Evolutionary conservation across 768 basidiomycete species (phyloP).

Genomic region (Agaricus blazei): DNA sequence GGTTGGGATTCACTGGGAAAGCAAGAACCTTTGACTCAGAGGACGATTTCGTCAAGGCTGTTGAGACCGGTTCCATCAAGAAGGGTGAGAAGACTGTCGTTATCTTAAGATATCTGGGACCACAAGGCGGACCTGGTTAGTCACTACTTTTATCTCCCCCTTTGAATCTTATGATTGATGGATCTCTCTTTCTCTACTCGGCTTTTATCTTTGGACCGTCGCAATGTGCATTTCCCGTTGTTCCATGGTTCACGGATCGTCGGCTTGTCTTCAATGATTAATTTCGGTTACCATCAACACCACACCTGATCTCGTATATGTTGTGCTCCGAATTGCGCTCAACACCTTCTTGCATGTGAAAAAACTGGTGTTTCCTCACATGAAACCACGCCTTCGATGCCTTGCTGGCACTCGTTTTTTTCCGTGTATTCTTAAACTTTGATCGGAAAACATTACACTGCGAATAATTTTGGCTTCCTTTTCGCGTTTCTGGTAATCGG

Average conservation of each 20-base stretch:
- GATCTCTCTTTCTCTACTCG: not conserved
- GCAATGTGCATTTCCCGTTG: not conserved
- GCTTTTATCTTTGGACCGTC: not conserved
- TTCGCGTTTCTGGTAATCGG: too few species aligned
- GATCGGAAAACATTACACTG: too few species aligned
- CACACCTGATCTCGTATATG: not conserved
- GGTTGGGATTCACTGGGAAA: conserved; percentile 82
- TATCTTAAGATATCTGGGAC: conserved; percentile 93
- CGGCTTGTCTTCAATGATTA: not conserved
- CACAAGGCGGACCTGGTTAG: conserved; percentile 92
- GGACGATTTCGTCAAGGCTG: conserved; percentile 80
- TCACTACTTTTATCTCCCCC: conserved; percentile 12
- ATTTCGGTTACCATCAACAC: not conserved
- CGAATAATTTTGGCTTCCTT: too few species aligned
- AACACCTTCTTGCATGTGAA: too few species aligned
- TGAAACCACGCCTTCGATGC: too few species aligned
- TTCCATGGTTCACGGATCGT: not conserved
- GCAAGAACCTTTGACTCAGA: conserved; percentile 92
- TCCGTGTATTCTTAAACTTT: too few species aligned
- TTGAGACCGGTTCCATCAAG: conserved; percentile 84
- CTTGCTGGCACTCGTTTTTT: too few species aligned
- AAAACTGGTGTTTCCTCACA: too few species aligned
- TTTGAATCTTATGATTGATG: conserved; percentile 6
- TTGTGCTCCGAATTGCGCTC: too few species aligned
- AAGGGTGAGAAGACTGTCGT: conserved; percentile 96